These are phyloP conservation scores for Zalerion maritima DNA, from an alignment of 495 filamentous ascomycete species.

Conservation along the genomic window DNA sequence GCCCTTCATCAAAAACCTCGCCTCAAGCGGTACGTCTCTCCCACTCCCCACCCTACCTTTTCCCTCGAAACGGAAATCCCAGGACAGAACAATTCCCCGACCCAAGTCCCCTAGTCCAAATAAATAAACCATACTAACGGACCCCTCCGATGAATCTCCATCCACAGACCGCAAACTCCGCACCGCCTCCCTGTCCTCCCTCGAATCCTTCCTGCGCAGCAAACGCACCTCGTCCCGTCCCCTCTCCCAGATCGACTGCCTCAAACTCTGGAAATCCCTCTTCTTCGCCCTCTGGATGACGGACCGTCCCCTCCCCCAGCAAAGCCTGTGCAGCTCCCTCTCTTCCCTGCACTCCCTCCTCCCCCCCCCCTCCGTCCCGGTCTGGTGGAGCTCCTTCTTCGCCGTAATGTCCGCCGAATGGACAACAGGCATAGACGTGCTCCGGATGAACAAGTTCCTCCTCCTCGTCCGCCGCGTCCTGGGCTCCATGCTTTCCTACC, in stretches of 20 bases:
- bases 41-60: background rate
- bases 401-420: constrained; percentile 73
- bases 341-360: constrained; percentile 56
- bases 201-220: constrained; percentile 62
- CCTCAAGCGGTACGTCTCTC: constrained; percentile 30
- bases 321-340: constrained; percentile 64
- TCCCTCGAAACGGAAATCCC: background rate
- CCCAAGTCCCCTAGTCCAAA: too few relatives aligned
- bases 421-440: constrained; percentile 58
- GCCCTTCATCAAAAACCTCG: constrained; percentile 38
- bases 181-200: constrained; percentile 63
- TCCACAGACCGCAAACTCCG: constrained; percentile 61
- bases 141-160: background rate
- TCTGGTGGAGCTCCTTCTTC: constrained; percentile 73
- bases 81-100: background rate
- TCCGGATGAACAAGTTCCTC: constrained; percentile 89
- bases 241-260: constrained; percentile 58
- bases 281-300: constrained; percentile 97
- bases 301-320: constrained; percentile 75
- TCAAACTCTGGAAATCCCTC: constrained; percentile 94
- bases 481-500: constrained; percentile 46
- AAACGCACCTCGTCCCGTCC: constrained; percentile 32
- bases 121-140: too few relatives aligned
- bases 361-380: constrained; percentile 41
- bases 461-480: constrained; percentile 68